These are phyloP conservation scores for Tetracladium marchalianum DNA, from an alignment of 495 filamentous ascomycete species.

Conservation along the genomic window DNA sequence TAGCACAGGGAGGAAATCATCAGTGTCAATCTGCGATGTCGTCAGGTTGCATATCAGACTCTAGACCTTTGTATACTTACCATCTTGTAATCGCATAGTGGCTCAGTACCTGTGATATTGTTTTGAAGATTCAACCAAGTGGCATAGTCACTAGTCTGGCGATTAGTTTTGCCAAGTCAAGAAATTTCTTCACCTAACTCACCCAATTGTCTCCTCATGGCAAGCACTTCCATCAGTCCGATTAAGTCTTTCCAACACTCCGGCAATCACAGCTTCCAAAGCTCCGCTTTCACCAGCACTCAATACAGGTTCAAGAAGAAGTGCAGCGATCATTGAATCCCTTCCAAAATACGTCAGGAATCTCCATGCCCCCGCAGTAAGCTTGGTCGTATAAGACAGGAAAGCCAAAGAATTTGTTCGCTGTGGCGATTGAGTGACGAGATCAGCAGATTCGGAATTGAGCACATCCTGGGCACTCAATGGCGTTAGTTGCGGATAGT, in stretches of 20 bases:
- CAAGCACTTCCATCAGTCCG: slow-evolving; percentile 47
- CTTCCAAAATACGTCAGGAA: slow-evolving; percentile 61
- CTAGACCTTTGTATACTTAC: slow-evolving; percentile 10
- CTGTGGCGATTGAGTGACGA: slow-evolving; percentile 34
- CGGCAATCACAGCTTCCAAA: slow-evolving; percentile 49
- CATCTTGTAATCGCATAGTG: slow-evolving; percentile 53
- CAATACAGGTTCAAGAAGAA: slow-evolving; percentile 47
- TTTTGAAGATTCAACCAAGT: slow-evolving; percentile 46
- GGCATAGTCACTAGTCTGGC: slow-evolving; percentile 41
- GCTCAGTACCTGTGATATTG: slow-evolving; percentile 41
- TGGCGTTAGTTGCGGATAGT: slow-evolving; percentile 51
- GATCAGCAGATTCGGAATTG: slow-evolving; percentile 30
- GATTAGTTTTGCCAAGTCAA: background rate
- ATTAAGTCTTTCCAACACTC: slow-evolving; percentile 51
- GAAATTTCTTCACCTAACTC: background rate
- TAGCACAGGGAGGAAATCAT: slow-evolving; percentile 48
- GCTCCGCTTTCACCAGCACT: slow-evolving; percentile 45
- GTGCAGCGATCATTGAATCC: slow-evolving; percentile 50
- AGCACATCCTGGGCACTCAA: slow-evolving; percentile 38
- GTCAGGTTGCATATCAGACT: background rate
- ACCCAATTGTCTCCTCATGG: slow-evolving; percentile 58
- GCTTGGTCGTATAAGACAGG: slow-evolving; percentile 50
- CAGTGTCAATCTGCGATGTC: slow-evolving; percentile 40
- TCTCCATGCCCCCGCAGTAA: slow-evolving; percentile 56
- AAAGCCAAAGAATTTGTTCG: slow-evolving; percentile 47